phyloP scores from a whole-genome alignment of 345 rosid genomes.

The Salix viminalis region DNA sequence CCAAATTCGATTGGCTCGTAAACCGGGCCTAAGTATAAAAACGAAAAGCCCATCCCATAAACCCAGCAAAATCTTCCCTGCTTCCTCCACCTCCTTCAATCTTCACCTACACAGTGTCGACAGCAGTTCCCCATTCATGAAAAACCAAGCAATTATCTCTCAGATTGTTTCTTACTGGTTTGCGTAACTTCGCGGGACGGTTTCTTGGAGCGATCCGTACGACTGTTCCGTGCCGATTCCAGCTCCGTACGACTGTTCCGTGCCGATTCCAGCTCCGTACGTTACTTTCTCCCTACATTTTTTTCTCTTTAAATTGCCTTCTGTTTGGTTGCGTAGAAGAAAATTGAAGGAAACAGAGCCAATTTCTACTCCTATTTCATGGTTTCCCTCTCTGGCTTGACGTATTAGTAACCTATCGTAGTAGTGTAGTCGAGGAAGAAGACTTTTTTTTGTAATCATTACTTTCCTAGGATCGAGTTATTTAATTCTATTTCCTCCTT shows the following conservation, averaged over 20 bases:
- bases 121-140: not conserved
- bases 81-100: not conserved
- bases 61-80: not conserved
- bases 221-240: conserved; percentile 80
- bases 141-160: not conserved
- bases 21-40: no score
- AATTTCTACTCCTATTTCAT: not conserved
- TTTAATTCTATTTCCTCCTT: not conserved
- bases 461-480: not conserved
- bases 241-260: conserved; percentile 79
- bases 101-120: not conserved
- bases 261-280: conserved; percentile 84
- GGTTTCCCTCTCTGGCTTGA: not conserved
- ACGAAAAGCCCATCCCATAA: not conserved
- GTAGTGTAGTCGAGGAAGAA: not conserved
- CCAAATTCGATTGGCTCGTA: not conserved
- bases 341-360: not conserved
- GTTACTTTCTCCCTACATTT: conserved; percentile 15
- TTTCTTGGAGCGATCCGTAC: conserved; percentile 16
- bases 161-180: not conserved
- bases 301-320: not conserved
- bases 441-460: not conserved
- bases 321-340: conserved; percentile 17
- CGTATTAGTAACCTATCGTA: not conserved
- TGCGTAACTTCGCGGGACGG: conserved; percentile 14